Base-by-base conservation (phyloP, 1,139 yeast genomes). In the Hansenula anomala region DNA sequence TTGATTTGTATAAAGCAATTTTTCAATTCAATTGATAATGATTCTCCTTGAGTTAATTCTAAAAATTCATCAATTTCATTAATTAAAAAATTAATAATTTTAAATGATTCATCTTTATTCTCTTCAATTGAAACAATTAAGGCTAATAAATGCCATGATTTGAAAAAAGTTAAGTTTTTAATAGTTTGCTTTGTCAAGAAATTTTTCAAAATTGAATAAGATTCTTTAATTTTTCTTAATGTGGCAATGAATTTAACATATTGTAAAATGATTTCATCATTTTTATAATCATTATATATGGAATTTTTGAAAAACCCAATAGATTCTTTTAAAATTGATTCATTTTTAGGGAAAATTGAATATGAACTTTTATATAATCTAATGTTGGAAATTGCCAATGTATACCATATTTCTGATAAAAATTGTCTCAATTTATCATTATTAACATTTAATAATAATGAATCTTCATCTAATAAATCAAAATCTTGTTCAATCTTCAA, bases 1-100 rank as follows among this genome's bases (percentile, higher is more conserved):
- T 85, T 85, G 54, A 88, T 66, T 55, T 86, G 88, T 24, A 88
- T 57, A 30, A 81, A 75, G 44, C 76, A 78, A 51, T 71, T 67
- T 52, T 76, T 80, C 40, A 70, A 68, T 33, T 60, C 59, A 6
- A 56, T 42, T 7, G 68, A 49, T n/a, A 69, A 33, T 2, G n/a
- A n/a, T n/a, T n/a, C n/a, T n/a, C n/a, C 13, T 18, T 45, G 33
- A 6, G 40, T 38, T 4, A 51, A 15, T 23, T 42, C 46, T 10
- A 40, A 19, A 30, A 31, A 44, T 19, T 52, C 59, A 12, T 41
- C 49, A 49, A 59, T 45, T 22, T 60, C 60, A 38, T 50, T 59
- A 4, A 70, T 42, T 2, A 75, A 68, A 22, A 70, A 67, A 24
- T 63, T 59, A 3, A 72, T 60, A 22, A 75, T 67, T 36, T 66